A percentile compares a stretch with the other conserved stretches of the same genome.
Conservation (phyloP, 805 yeast species). For the Candida golubevii region DNA sequence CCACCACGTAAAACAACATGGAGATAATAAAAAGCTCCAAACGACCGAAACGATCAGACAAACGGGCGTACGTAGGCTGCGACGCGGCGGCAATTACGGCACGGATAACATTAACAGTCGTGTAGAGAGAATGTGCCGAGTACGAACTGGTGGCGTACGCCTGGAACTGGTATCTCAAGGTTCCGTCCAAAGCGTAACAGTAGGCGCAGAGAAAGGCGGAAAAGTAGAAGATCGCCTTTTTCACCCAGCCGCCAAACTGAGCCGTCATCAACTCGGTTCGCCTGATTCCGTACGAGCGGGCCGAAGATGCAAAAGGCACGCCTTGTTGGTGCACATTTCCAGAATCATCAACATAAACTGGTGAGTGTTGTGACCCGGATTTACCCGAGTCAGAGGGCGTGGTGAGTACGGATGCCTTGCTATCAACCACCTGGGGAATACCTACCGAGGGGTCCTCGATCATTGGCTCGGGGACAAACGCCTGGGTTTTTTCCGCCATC, state of each 20-base stretch:
- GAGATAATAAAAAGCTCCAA: slow-evolving; percentile 46
- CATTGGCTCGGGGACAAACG: too few relatives aligned
- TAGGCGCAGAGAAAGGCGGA: slow-evolving; percentile 53
- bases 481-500: too few relatives aligned
- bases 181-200: slow-evolving; percentile 56
- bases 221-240: slow-evolving; percentile 42
- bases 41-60: slow-evolving; percentile 67
- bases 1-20: slow-evolving; percentile 53
- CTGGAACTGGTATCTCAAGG: slow-evolving; percentile 45
- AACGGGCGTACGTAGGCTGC: slow-evolving; percentile 59
- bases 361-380: slow-evolving; percentile 1
- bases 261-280: slow-evolving; percentile 52
- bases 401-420: neutral
- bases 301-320: slow-evolving; percentile 8
- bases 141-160: slow-evolving; percentile 54
- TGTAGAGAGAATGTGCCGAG: slow-evolving; percentile 47
- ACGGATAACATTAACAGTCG: slow-evolving; percentile 56
- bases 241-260: slow-evolving; percentile 27
- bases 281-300: slow-evolving; percentile 47
- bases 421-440: neutral
- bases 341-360: neutral
- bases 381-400: slow-evolving; percentile 1
- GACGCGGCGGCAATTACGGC: slow-evolving; percentile 64
- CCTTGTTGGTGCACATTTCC: slow-evolving; percentile 1
- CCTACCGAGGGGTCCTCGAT: too few relatives aligned